A percentile compares a stretch with the other conserved stretches of the same genome.
Evolutionary conservation across 176 grass and related monocot genomes (phyloP).

Genomic region (Rhynchospora breviuscula): DNA sequence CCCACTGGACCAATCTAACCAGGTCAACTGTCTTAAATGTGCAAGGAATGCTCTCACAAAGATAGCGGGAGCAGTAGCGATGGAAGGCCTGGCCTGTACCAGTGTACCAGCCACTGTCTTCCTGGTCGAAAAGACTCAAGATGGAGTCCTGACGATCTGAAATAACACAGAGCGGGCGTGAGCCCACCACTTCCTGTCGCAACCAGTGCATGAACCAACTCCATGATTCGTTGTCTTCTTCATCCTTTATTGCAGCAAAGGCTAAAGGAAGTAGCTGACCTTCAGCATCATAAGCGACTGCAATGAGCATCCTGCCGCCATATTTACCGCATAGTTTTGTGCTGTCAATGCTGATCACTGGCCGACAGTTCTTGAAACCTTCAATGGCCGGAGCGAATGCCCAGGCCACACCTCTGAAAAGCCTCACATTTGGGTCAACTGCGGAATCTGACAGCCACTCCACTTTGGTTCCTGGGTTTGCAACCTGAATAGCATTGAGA

Average conservation of each 20-base stretch:
- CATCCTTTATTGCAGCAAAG: neutral
- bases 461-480: conserved; percentile 10
- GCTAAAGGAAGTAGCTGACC: conserved; percentile 19
- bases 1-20: conserved; percentile 10
- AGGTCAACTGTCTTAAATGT: conserved; percentile 11
- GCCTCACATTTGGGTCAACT: conserved; percentile 3
- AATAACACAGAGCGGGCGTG: conserved; percentile 2
- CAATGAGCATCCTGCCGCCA: neutral
- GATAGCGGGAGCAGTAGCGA: conserved; percentile 1
- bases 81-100: neutral
- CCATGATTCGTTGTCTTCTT: neutral
- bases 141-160: conserved; percentile 2
- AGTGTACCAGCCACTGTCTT: conserved; percentile 15
- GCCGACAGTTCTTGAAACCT: conserved; percentile 7
- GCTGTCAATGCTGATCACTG: neutral
- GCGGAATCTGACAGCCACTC: neutral
- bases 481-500: conserved; percentile 12
- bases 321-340: neutral
- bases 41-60: neutral
- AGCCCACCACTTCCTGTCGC: neutral
- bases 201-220: conserved; percentile 6
- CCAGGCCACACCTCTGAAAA: conserved; percentile 13
- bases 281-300: conserved; percentile 6
- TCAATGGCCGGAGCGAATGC: conserved; percentile 11
- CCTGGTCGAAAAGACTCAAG: neutral